Conservation (phyloP, 352 stramenopile species). For the Globisporangium apiculatum region DNA sequence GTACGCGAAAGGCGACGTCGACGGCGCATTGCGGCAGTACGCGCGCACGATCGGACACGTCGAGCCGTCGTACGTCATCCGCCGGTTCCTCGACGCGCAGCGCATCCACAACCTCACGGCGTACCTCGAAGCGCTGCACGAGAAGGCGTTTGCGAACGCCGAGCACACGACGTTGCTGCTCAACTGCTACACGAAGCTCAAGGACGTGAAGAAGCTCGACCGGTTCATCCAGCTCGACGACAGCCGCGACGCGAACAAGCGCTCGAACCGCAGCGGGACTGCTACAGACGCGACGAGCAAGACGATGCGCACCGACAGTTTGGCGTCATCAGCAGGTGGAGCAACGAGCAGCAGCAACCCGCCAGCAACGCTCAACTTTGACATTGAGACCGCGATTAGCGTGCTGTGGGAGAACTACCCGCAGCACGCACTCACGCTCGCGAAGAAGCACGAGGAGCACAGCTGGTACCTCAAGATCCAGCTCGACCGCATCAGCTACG, state of each 20-base stretch:
- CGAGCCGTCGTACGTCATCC: constrained; percentile 98
- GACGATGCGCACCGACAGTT: neutral
- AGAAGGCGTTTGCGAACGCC: constrained; percentile 85
- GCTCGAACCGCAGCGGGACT: neutral
- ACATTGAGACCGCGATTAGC: constrained; percentile 90
- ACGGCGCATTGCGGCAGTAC: constrained; percentile 96
- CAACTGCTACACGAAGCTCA: constrained; percentile 94
- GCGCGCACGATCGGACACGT: constrained; percentile 95
- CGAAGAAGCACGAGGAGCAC: constrained; percentile 87
- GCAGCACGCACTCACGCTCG: constrained; percentile 84
- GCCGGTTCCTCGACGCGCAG: constrained; percentile 95
- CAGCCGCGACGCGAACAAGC: constrained; percentile 22
- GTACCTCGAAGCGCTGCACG: constrained; percentile 94
- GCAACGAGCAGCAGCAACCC: neutral
- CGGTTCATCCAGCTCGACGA: constrained; percentile 89
- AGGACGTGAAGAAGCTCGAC: constrained; percentile 91
- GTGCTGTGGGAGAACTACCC: constrained; percentile 91
- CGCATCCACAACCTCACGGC: constrained; percentile 95
- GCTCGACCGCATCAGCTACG: constrained; percentile 86
- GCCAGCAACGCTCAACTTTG: constrained; percentile 58
- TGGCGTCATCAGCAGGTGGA: neutral
- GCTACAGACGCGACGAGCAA: constrained; percentile 21
- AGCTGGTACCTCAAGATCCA: constrained; percentile 92
- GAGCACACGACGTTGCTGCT: constrained; percentile 93
- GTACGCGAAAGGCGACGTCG: constrained; percentile 96